phyloP scores from a whole-genome alignment of 2,329 filamentous ascomycete genomes.

The Monilinia polystroma region DNA sequence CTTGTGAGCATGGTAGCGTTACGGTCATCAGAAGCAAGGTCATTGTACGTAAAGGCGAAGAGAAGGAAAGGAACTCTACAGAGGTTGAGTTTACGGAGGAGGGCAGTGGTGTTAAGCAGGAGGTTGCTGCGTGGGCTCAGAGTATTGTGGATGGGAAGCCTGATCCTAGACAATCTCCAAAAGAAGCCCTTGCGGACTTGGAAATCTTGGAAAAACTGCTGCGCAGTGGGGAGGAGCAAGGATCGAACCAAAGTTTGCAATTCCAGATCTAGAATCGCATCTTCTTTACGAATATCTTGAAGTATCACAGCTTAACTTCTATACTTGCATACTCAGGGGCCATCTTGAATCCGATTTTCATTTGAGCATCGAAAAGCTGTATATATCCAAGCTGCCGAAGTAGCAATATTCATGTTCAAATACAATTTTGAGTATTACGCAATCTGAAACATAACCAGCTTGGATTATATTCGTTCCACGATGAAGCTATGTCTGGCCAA shows the following conservation, averaged over 20 bases:
- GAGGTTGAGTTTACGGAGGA: conserved; percentile 37
- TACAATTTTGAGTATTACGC: not conserved
- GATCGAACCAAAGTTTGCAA: conserved; percentile 30
- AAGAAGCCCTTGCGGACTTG: conserved; percentile 36
- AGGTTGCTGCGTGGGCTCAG: conserved; percentile 39
- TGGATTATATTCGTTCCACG: not conserved
- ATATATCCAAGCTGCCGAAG: not conserved
- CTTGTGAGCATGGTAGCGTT: conserved; percentile 40
- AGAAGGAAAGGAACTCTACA: conserved; percentile 31
- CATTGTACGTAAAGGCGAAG: conserved; percentile 34
- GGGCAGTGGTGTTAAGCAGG: conserved; percentile 37
- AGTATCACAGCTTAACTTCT: too few species aligned
- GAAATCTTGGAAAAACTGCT: conserved; percentile 41
- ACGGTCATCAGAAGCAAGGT: conserved; percentile 33
- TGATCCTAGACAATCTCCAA: conserved; percentile 33
- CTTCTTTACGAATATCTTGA: not conserved
- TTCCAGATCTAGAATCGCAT: conserved; percentile 30
- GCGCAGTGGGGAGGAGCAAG: conserved; percentile 40
- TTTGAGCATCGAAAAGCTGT: not conserved
- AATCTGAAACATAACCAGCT: not conserved
- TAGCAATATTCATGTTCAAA: not conserved
- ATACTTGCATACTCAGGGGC: not conserved
- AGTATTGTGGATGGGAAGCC: conserved; percentile 33
- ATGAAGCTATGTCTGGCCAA: not conserved
- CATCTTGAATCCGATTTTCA: not conserved